Evolutionary conservation across 192 early-diverging fungal genomes (phyloP), one percentile per base, ranked within the genome.

Genomic region (Coemansia sp.): DNA sequence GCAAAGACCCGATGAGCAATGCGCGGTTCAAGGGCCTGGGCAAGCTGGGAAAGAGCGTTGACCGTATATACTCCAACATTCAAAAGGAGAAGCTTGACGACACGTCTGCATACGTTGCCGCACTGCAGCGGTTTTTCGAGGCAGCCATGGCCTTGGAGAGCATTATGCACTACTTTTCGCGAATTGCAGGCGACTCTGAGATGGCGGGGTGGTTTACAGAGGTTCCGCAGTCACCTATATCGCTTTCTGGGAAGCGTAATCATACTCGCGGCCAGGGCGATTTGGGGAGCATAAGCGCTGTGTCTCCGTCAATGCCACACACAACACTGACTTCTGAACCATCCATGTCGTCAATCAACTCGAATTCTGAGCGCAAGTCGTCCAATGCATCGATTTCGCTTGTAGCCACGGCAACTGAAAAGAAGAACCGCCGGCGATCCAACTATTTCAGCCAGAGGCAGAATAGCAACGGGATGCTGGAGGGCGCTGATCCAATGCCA

Each of bases 41-140:
- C 5, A 81, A 81, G 58, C 70, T 81, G 4, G 79, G 79, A 27
- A 81, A 81, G 47, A 81, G 79, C 58, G 79, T 81, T n/a, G 79
- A 81, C 35, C 69, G 68, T n/a, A 45, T 81, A 14, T 81, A 81
- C 60, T 81, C 79, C 3, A 81, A 76, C 21, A 81, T 81, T 9
- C 79, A 81, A 47, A 81, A 81, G 59, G 79, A 81, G 48, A 81
- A 81, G 52, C 60, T 81, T 19, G 79, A 81, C 43, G 73, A 81
- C 58, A 81, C 79, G 3, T 67, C 72, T 0, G 60, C 56, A 11
- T 81, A 81, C 38, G 69, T 72, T 19, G 63, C 67, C 5, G 61
- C 79, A 11, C 70, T 81, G 63, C 72, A 81, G 62, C 69, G 73
- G 35, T 29, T 81, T 63, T 81, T 81, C 53, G 73, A 76, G 58